These are phyloP conservation scores for Moesziomyces sp. DNA, from an alignment of 1,284 basidiomycete species.

Conservation along the genomic window DNA sequence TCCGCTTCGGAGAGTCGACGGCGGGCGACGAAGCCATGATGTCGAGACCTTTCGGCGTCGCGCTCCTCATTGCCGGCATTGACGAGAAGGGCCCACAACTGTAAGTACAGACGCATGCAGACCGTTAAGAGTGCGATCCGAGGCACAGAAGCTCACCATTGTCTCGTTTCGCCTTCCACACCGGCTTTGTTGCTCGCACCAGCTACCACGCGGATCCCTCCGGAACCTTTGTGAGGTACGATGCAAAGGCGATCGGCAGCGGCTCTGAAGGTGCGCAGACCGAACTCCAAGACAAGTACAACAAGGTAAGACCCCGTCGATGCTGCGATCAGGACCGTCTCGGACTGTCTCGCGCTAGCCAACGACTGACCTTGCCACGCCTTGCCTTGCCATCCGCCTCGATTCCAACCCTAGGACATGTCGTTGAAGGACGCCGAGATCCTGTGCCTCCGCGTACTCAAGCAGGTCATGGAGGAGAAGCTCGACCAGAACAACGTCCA, in stretches of 20 bases:
- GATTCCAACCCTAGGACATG: slow-evolving; percentile 78
- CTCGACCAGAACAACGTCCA: slow-evolving; percentile 98
- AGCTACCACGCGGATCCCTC: slow-evolving; percentile 90
- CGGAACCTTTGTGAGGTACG: slow-evolving; percentile 96
- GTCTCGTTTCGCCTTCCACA: not conserved
- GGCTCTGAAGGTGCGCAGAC: slow-evolving; percentile 98
- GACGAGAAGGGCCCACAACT: slow-evolving; percentile 96
- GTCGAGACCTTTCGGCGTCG: slow-evolving; percentile 91
- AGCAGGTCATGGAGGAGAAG: slow-evolving; percentile 99
- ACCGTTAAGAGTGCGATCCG: not conserved
- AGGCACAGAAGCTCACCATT: not conserved
- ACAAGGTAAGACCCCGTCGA: slow-evolving; percentile 75
- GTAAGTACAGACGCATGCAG: slow-evolving; percentile 18
- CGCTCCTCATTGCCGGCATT: slow-evolving; percentile 93
- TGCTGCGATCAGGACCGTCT: not conserved
- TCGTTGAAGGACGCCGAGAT: slow-evolving; percentile 87
- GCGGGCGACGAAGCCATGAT: slow-evolving; percentile 96
- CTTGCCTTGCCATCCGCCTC: not conserved
- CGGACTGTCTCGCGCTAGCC: not conserved
- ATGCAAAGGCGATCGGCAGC: slow-evolving; percentile 98
- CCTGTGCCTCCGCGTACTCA: slow-evolving; percentile 87
- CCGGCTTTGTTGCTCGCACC: slow-evolving; percentile 12
- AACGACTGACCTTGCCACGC: not conserved
- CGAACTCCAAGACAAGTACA: slow-evolving; percentile 96
- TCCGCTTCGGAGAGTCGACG: slow-evolving; percentile 98